Conservation (phyloP, 306 rosid genomes). For the Malus sieversii region DNA sequence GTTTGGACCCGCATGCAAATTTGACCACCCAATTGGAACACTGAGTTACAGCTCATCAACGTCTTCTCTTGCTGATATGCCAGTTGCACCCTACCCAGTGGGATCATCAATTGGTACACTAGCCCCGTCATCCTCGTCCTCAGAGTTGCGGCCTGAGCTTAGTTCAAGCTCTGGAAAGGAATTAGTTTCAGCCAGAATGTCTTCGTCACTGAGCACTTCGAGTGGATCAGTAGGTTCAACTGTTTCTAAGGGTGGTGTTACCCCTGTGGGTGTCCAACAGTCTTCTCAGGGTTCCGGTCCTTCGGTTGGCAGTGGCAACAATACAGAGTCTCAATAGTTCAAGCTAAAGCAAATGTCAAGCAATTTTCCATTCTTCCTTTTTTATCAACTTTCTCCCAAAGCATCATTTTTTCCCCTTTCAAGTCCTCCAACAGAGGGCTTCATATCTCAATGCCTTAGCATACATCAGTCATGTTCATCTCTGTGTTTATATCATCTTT, state of each 20-base stretch:
- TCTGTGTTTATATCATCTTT: conserved; percentile 61
- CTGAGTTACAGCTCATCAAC: conserved; percentile 92
- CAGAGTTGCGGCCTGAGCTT: conserved; percentile 79
- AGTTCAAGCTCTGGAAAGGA: conserved; percentile 64
- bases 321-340: conserved; percentile 50
- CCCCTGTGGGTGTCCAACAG: conserved; percentile 50
- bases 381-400: conserved; percentile 50
- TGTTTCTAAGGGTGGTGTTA: conserved; percentile 42
- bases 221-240: conserved; percentile 76
- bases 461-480: conserved; percentile 52
- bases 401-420: conserved; percentile 49
- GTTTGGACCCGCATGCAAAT: conserved; percentile 86
- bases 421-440: conserved; percentile 60
- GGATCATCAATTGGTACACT: conserved; percentile 81
- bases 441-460: conserved; percentile 65
- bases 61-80: conserved; percentile 85
- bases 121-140: conserved; percentile 85
- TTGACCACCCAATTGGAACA: conserved; percentile 81
- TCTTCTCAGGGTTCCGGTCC: conserved; percentile 59
- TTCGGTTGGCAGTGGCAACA: conserved; percentile 37
- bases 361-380: conserved; percentile 46
- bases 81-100: conserved; percentile 89
- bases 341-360: conserved; percentile 63
- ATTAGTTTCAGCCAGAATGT: conserved; percentile 60
- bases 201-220: conserved; percentile 69